Conservation (phyloP, 306 rosid genomes). For the Vigna trinervia region DNA sequence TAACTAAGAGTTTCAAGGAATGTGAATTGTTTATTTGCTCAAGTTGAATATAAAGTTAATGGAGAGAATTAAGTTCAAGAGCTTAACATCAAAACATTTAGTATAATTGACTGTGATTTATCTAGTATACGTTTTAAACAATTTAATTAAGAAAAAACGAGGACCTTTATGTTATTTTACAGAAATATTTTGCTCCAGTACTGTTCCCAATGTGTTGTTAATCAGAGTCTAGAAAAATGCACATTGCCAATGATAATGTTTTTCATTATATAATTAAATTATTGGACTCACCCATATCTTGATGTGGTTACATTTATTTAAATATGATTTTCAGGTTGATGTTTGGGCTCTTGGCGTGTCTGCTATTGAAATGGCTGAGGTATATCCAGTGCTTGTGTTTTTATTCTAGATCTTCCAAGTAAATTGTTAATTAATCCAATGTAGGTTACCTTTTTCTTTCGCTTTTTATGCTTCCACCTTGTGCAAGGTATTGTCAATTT, state of each 20-base stretch:
- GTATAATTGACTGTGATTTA: constrained; percentile 15
- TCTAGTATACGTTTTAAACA: constrained; percentile 1
- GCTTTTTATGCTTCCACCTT: constrained; percentile 1
- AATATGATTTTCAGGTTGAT: constrained; percentile 74
- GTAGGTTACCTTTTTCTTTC: neutral
- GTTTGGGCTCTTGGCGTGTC: constrained; percentile 99
- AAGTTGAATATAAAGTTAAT: neutral
- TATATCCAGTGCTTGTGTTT: constrained; percentile 44
- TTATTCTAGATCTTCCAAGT: constrained; percentile 1
- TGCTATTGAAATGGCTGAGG: constrained; percentile 99
- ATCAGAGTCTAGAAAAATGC: constrained; percentile 13
- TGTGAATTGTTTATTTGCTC: neutral
- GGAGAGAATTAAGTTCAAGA: constrained; percentile 22
- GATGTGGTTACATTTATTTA: constrained; percentile 37
- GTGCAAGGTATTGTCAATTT: constrained; percentile 25
- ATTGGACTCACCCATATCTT: neutral
- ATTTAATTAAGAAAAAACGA: constrained; percentile 19
- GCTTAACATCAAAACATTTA: neutral
- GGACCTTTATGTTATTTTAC: constrained; percentile 37
- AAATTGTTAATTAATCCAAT: constrained; percentile 24
- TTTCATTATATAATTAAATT: constrained; percentile 21
- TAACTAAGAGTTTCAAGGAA: neutral
- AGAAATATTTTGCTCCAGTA: constrained; percentile 30
- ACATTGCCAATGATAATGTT: constrained; percentile 26
- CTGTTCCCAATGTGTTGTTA: neutral